Percentiles rank a stretch among this genome's conserved stretches.
phyloP scores from a whole-genome alignment of 2,329 filamentous ascomycete species.

The Saccharata proteae region DNA sequence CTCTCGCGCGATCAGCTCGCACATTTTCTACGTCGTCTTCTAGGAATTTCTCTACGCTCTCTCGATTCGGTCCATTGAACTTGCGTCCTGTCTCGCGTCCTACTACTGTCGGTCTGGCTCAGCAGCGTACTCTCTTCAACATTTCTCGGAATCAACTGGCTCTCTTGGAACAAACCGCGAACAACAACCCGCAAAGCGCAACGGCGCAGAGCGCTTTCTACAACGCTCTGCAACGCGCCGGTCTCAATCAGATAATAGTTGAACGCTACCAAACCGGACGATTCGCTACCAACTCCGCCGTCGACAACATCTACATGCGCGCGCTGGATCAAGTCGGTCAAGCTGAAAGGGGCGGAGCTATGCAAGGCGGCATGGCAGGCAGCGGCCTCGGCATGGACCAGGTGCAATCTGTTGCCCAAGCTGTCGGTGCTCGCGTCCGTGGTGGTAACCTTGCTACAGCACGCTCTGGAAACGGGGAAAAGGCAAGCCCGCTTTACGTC shows the following conservation, averaged over 20 bases:
- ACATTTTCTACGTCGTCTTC: slow-evolving; percentile 5
- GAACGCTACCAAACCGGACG: slow-evolving; percentile 79
- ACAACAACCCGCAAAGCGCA: slow-evolving; percentile 79
- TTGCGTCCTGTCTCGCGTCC: slow-evolving; percentile 18
- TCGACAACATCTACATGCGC: slow-evolving; percentile 67
- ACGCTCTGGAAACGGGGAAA: slow-evolving; percentile 53
- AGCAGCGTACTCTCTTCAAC: slow-evolving; percentile 33
- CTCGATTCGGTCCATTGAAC: slow-evolving; percentile 22
- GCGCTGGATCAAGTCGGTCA: slow-evolving; percentile 55
- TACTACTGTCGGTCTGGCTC: slow-evolving; percentile 24
- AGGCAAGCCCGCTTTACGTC: slow-evolving; percentile 82
- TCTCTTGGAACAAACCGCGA: slow-evolving; percentile 80
- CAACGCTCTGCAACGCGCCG: slow-evolving; percentile 75
- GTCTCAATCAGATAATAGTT: slow-evolving; percentile 85
- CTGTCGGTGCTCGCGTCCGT: slow-evolving; percentile 58
- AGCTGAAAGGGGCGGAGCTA: slow-evolving; percentile 21
- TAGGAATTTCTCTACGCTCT: slow-evolving; percentile 28
- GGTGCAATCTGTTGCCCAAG: slow-evolving; percentile 69
- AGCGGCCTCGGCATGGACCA: slow-evolving; percentile 35
- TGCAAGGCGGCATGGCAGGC: slow-evolving; percentile 9
- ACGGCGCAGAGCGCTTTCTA: slow-evolving; percentile 91
- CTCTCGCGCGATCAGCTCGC: slow-evolving; percentile 1
- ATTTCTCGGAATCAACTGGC: slow-evolving; percentile 55
- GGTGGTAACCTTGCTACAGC: slow-evolving; percentile 53
- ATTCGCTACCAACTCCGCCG: slow-evolving; percentile 67